Percentiles rank a stretch among this genome's conserved stretches.
These are phyloP conservation scores for Nigrospora osmanthi DNA, from an alignment of 2,329 filamentous ascomycete genomes.

Conservation along the genomic window DNA sequence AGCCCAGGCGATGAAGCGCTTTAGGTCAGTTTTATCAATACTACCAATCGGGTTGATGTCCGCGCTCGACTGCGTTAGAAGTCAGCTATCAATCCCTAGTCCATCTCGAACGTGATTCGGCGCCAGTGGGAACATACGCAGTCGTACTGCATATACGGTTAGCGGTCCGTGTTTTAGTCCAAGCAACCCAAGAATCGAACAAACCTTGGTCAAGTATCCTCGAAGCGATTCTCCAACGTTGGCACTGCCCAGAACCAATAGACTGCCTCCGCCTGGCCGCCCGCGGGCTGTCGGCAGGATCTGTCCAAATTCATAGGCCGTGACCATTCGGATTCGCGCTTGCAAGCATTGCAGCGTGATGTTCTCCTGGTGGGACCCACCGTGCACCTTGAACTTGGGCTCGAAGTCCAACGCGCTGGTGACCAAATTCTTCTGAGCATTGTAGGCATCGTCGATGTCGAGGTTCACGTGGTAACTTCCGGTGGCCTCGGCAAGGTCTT, in stretches of 20 bases:
- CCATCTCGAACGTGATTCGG: background rate
- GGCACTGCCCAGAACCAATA: slow-evolving; percentile 60
- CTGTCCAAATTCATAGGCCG: slow-evolving; percentile 56
- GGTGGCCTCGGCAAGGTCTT: slow-evolving; percentile 51
- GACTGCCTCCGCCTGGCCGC: slow-evolving; percentile 44
- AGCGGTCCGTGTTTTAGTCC: too few species aligned
- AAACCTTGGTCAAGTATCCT: slow-evolving; percentile 24
- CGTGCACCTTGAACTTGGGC: slow-evolving; percentile 49
- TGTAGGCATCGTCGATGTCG: slow-evolving; percentile 63
- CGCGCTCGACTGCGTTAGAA: slow-evolving; percentile 22
- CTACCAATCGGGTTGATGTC: slow-evolving; percentile 57
- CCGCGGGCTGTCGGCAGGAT: slow-evolving; percentile 52
- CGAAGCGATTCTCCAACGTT: slow-evolving; percentile 52
- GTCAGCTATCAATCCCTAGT: background rate
- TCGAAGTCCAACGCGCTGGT: slow-evolving; percentile 50
- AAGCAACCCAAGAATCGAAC: too few species aligned
- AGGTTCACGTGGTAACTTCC: slow-evolving; percentile 67
- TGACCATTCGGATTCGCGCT: slow-evolving; percentile 54
- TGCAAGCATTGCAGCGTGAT: slow-evolving; percentile 62
- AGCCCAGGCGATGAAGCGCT: slow-evolving; percentile 63
- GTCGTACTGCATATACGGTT: background rate
- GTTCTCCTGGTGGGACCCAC: slow-evolving; percentile 54
- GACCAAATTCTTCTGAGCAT: slow-evolving; percentile 53
- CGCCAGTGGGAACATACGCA: background rate
- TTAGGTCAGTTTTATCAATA: slow-evolving; percentile 48